Base-by-base conservation (phyloP, 2,329 filamentous ascomycete genomes). In the Calycina marina region DNA sequence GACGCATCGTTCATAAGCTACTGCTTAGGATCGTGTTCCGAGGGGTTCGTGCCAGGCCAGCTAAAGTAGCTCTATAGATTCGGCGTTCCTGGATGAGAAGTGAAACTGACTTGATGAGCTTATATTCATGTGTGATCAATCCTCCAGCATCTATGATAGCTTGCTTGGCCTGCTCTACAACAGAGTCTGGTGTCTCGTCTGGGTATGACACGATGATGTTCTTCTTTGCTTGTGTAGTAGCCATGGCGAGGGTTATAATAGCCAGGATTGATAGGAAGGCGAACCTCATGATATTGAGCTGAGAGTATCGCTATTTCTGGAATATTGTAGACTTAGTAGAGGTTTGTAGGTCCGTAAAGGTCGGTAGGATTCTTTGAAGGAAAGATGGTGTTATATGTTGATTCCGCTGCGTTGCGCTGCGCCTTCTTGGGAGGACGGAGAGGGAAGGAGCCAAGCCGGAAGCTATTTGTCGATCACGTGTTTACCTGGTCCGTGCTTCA, bases 141-240 rank as follows among this genome's bases (percentile, higher is more conserved):
- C 82, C 83, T 30, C 81, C 81, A 24, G 74, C 75, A 28, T 74
- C 62, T 32, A 63, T 57, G 46, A 93, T 75, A 2, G 71, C 69
- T 25, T 77, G 57, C 62, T 78, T 90, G 27, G 82, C 84, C 35
- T 79, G 56, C 14, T 73, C 60, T 18, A 93, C 55, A 20, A 92
- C 60, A 20, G 62, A 65, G 41, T 77, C 61, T 13, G 83, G 77
- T 3, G 59, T 46, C 74, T 71, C 65, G 31, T 74, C 61, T 14
- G 78, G 72, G 51, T 84, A 93, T 49, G 69, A 82, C 48, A 94
- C 65, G 46, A 94, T 75, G 41, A 92, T 72, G 20, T 72, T 70
- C 56, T 83, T 82, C 51, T 75, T 68, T 1, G 60, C 56, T 30
- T 57, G 48, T 14, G 43, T 32, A 40, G 63, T 61, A 35, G 77